These are phyloP conservation scores for Globisporangium paddicum DNA, from an alignment of 352 stramenopile species.

Conservation along the genomic window DNA sequence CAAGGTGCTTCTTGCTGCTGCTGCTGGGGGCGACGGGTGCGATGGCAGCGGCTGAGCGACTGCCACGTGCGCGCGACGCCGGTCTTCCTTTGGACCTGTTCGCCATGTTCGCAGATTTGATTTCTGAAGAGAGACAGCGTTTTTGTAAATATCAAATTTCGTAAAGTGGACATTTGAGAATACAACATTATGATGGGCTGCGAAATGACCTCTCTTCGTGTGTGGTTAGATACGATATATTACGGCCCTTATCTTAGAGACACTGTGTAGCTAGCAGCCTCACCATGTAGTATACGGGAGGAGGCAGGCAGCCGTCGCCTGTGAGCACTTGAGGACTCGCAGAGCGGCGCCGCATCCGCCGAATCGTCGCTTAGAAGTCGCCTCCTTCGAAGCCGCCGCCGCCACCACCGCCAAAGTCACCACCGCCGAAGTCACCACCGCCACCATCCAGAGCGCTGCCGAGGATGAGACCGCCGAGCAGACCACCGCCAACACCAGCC, in stretches of 20 bases:
- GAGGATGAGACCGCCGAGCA: constrained; percentile 34
- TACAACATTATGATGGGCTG: too few relatives aligned
- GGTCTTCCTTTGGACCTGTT: constrained; percentile 12
- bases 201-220: background rate
- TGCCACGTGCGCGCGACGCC: background rate
- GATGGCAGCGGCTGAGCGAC: background rate
- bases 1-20: background rate
- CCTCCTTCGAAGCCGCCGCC: constrained; percentile 11
- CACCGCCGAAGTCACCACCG: constrained; percentile 11
- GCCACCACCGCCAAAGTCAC: constrained; percentile 10
- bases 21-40: background rate
- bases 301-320: background rate
- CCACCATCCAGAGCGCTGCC: constrained; percentile 28
- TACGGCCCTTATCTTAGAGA: background rate
- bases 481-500: constrained; percentile 29
- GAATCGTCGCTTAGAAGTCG: constrained; percentile 13
- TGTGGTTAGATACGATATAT: constrained; percentile 1
- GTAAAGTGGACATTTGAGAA: too few relatives aligned
- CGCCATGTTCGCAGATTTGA: constrained; percentile 1
- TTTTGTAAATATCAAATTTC: background rate
- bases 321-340: background rate
- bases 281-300: background rate
- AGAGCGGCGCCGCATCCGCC: background rate
- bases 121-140: background rate
- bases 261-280: background rate